These are phyloP conservation scores for Magnolia sinica DNA, from an alignment of 164 flowering plant genomes.

Conservation along the genomic window DNA sequence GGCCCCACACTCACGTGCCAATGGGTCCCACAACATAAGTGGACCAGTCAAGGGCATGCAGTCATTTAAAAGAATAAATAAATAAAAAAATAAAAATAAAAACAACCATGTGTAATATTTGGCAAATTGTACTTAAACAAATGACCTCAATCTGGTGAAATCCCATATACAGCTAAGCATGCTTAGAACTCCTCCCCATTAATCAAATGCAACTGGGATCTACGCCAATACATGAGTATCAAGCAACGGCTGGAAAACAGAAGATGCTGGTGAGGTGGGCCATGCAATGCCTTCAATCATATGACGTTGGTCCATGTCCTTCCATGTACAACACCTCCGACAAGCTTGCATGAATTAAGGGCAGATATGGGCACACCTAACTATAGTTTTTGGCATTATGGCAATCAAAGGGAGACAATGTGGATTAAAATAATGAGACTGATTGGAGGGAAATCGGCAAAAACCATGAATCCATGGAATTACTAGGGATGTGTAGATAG, in stretches of 20 bases:
- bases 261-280: neutral
- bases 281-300: constrained; percentile 22
- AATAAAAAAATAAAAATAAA: too few species aligned
- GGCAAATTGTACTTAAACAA: too few species aligned
- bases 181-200: neutral
- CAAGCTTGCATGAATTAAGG: constrained; percentile 44
- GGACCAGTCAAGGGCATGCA: too few species aligned
- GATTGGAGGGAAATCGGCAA: constrained; percentile 16
- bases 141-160: neutral
- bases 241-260: neutral
- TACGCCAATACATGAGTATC: neutral
- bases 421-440: constrained; percentile 14
- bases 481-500: constrained; percentile 15
- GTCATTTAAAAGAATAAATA: too few species aligned
- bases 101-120: too few species aligned
- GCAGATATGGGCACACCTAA: constrained; percentile 30
- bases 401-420: constrained; percentile 22
- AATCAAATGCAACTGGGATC: neutral
- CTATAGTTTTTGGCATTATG: constrained; percentile 25
- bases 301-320: constrained; percentile 14
- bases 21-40: too few species aligned
- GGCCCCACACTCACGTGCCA: too few species aligned
- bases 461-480: constrained; percentile 17
- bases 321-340: constrained; percentile 25
- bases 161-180: too few species aligned